A percentile compares a stretch with the other conserved stretches of the same genome.
phyloP scores from a whole-genome alignment of 139 green algal species.

The Deuterostichococcus epilithicus region DNA sequence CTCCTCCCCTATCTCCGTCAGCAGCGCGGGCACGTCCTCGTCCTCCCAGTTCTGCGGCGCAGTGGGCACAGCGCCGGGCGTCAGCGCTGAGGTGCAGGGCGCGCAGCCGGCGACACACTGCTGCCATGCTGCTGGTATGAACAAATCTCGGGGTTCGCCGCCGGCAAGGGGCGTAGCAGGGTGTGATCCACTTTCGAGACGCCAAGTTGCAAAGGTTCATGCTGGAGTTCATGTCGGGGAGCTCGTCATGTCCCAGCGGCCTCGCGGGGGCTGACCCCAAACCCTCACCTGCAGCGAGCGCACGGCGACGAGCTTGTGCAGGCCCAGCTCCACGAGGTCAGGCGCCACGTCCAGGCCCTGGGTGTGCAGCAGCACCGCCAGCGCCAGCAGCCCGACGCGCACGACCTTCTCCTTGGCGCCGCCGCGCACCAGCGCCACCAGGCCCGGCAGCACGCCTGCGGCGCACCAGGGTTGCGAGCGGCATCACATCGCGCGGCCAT shows the following conservation, averaged over 20 bases:
- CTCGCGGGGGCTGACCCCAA: too few species aligned
- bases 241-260: too few species aligned
- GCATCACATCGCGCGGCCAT: neutral
- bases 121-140: neutral
- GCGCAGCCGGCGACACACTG: too few species aligned
- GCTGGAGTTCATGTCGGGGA: too few species aligned
- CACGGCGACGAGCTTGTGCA: constrained; percentile 68
- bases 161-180: too few species aligned
- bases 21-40: constrained; percentile 76
- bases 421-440: constrained; percentile 82
- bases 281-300: constrained; percentile 52
- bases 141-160: too few species aligned
- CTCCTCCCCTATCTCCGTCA: constrained; percentile 75
- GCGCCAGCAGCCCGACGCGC: constrained; percentile 72
- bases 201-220: too few species aligned
- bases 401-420: constrained; percentile 94
- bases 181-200: too few species aligned
- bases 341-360: constrained; percentile 41
- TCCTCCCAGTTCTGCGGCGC: constrained; percentile 76
- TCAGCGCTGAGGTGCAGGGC: neutral
- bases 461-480: too few species aligned
- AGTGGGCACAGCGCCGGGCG: neutral
- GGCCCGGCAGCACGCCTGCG: constrained; percentile 52
- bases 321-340: constrained; percentile 78
- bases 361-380: constrained; percentile 77